Conservation (phyloP, 352 stramenopile species). For the Phytophthora podocarpi region DNA sequence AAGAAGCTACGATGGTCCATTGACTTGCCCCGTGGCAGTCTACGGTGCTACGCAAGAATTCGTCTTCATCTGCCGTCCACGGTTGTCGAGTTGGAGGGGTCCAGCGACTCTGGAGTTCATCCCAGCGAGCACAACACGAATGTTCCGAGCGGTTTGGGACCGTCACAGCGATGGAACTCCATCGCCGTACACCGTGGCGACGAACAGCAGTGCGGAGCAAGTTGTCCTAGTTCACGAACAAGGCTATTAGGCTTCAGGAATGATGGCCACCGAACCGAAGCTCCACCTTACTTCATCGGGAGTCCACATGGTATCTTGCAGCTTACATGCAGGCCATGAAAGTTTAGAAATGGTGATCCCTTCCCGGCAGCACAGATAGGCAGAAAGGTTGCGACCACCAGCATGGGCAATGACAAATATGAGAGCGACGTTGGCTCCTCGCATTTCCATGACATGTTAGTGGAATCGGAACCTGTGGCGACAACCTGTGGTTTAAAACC, state of each 20-base stretch:
- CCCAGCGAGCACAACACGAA: slow-evolving; percentile 42
- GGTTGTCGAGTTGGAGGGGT: slow-evolving; percentile 29
- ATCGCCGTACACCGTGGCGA: slow-evolving; percentile 21
- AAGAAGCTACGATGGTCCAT: slow-evolving; percentile 65
- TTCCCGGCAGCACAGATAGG: not conserved
- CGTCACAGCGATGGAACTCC: slow-evolving; percentile 16
- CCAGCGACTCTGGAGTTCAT: slow-evolving; percentile 44
- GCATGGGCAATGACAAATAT: slow-evolving; percentile 6
- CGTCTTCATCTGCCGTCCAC: slow-evolving; percentile 58
- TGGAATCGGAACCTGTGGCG: not conserved
- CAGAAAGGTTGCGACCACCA: too few relatives aligned
- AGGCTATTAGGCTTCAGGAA: not conserved
- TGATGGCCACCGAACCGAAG: not conserved
- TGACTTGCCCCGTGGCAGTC: slow-evolving; percentile 40
- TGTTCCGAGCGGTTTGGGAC: slow-evolving; percentile 9
- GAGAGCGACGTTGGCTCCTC: not conserved
- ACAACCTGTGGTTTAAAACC: too few relatives aligned
- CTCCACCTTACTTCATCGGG: slow-evolving; percentile 13
- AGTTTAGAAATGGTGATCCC: not conserved
- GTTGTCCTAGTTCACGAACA: slow-evolving; percentile 11
- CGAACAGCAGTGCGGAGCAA: slow-evolving; percentile 21
- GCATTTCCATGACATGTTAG: not conserved
- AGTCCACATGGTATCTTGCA: slow-evolving; percentile 11
- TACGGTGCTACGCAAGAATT: slow-evolving; percentile 43
- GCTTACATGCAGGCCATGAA: not conserved